Evolutionary conservation across 305 asterid species (phyloP).

Genomic region (Fraxinus velutina): DNA sequence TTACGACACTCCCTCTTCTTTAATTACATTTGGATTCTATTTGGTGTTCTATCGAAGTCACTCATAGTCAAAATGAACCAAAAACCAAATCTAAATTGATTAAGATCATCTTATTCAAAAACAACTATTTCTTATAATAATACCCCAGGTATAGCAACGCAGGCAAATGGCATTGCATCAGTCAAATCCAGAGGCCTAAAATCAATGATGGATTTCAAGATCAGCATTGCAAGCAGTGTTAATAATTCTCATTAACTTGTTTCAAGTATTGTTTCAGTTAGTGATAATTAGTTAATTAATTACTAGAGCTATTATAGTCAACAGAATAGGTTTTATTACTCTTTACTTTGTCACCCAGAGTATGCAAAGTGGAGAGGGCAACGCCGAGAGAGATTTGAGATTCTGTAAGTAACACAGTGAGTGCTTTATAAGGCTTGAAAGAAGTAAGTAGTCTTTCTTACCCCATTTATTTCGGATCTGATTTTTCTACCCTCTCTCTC

Average conservation of each 20-base stretch:
- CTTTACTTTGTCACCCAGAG: not conserved
- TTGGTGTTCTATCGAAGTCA: not conserved
- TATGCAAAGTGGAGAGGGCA: not conserved
- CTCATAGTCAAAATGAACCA: not conserved
- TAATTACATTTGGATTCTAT: not conserved
- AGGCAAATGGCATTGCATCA: not conserved
- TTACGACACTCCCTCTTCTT: not conserved
- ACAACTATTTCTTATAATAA: not conserved
- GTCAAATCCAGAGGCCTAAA: not conserved
- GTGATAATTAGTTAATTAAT: too few species aligned
- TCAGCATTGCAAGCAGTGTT: not conserved
- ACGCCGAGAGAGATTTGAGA: too few species aligned
- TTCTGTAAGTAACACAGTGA: too few species aligned
- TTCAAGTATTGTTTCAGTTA: not conserved
- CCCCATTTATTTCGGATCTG: not conserved
- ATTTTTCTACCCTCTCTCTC: not conserved
- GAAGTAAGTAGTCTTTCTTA: not conserved
- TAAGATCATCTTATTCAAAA: not conserved
- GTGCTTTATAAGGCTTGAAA: too few species aligned
- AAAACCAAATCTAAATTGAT: too few species aligned
- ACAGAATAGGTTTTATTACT: too few species aligned
- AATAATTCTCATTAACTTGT: not conserved
- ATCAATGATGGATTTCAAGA: not conserved
- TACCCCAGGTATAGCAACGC: not conserved
- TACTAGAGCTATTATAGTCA: not conserved